These are phyloP conservation scores for Aspergillus spinulosporus DNA, from an alignment of 2,329 filamentous ascomycete genomes.

Conservation along the genomic window DNA sequence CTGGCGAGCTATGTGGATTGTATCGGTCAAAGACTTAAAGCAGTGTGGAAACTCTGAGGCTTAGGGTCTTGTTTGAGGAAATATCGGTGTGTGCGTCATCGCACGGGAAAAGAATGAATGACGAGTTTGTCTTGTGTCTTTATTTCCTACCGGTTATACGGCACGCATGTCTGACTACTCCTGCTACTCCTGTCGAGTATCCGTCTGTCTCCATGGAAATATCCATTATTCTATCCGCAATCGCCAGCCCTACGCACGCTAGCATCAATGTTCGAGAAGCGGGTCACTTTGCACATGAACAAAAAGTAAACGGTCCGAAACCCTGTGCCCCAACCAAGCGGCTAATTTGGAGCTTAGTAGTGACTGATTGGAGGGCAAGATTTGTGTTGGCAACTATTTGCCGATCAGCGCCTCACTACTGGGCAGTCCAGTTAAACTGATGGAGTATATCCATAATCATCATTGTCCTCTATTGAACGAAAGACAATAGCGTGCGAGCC, in stretches of 20 bases:
- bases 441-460: not conserved
- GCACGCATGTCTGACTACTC: not conserved
- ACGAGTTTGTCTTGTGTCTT: too few species aligned
- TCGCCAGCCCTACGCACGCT: not conserved
- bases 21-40: too few species aligned
- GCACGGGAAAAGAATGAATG: too few species aligned
- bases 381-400: not conserved
- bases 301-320: not conserved
- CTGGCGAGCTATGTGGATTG: too few species aligned
- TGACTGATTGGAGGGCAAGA: not conserved
- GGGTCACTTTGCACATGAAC: not conserved
- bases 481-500: too few species aligned
- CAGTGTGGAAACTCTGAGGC: too few species aligned
- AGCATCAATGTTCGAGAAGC: not conserved
- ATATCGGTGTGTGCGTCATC: too few species aligned
- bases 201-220: not conserved
- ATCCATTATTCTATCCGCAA: not conserved
- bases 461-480: too few species aligned
- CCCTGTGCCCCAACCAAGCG: not conserved
- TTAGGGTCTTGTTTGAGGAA: too few species aligned
- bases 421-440: not conserved
- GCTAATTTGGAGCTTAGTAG: not conserved
- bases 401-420: not conserved
- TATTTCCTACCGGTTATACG: not conserved
- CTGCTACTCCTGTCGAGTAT: not conserved